Conservation (phyloP, 2,329 filamentous ascomycete species). For the Stachybotrys chartarum region DNA sequence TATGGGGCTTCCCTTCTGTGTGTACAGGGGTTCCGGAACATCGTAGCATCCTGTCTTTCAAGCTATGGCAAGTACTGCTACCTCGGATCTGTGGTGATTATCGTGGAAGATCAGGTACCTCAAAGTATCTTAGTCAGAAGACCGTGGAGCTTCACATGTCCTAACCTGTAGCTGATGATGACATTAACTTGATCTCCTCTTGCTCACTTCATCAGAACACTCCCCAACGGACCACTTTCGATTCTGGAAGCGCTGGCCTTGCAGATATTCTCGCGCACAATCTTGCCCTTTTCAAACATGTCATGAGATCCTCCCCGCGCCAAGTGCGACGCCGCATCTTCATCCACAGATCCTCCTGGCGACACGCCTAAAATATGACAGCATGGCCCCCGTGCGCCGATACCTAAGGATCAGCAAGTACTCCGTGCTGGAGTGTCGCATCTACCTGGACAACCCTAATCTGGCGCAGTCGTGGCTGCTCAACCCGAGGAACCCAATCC, state of each 20-base stretch:
- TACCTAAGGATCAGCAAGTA: conserved; percentile 90
- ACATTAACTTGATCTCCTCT: no score
- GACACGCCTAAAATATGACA: conserved; percentile 1
- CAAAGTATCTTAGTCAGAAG: no score
- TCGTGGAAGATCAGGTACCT: no score
- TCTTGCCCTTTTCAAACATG: not conserved
- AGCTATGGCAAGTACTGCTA: no score
- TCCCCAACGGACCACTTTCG: no score
- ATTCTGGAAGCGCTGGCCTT: not conserved
- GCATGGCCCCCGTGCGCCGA: conserved; percentile 80
- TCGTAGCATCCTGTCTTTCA: no score
- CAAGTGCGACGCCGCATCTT: not conserved
- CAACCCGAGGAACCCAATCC: conserved; percentile 64
- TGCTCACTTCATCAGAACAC: no score
- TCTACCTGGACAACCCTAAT: conserved; percentile 88
- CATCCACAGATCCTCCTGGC: not conserved
- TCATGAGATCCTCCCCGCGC: not conserved
- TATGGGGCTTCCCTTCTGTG: no score
- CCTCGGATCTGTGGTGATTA: no score
- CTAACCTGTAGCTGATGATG: no score
- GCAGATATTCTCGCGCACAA: not conserved
- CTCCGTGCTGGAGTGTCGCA: conserved; percentile 92
- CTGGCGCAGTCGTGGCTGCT: conserved; percentile 80
- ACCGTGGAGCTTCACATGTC: no score
- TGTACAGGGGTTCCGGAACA: no score